Percentiles rank a stretch among this genome's conserved stretches.
Evolutionary conservation across 2,329 filamentous ascomycete genomes (phyloP).

Genomic region (Bipolaris zeicola): DNA sequence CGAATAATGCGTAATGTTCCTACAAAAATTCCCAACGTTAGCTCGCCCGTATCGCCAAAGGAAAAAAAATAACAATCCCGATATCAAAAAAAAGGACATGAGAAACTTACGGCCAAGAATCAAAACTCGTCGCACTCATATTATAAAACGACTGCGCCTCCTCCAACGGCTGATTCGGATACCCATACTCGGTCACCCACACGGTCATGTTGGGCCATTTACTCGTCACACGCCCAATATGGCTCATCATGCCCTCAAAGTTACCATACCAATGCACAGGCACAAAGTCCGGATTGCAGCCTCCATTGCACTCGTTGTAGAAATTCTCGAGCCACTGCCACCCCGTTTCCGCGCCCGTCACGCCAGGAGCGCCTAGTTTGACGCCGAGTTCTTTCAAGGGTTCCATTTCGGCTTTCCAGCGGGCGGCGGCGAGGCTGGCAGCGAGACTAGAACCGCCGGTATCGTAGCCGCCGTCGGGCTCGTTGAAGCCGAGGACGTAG

Average conservation of each 20-base stretch:
- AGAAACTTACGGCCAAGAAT: constrained; percentile 58
- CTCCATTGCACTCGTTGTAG: constrained; percentile 61
- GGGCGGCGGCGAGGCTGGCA: constrained; percentile 65
- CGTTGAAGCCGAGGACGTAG: constrained; percentile 78
- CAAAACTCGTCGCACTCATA: constrained; percentile 68
- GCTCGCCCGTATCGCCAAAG: neutral
- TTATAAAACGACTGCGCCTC: constrained; percentile 72
- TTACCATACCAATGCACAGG: constrained; percentile 65
- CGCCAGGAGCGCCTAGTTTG: constrained; percentile 72
- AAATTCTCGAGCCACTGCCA: constrained; percentile 72
- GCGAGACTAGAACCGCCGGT: constrained; percentile 68
- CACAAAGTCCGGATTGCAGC: constrained; percentile 57
- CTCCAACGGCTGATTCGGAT: constrained; percentile 59
- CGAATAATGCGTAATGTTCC: constrained; percentile 69
- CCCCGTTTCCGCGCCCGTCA: constrained; percentile 66
- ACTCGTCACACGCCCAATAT: constrained; percentile 65
- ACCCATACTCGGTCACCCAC: constrained; percentile 81
- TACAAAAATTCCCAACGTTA: constrained; percentile 10
- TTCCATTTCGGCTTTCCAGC: constrained; percentile 74
- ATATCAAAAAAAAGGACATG: neutral
- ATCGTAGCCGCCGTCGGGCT: constrained; percentile 66
- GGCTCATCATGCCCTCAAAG: constrained; percentile 70
- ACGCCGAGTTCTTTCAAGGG: constrained; percentile 68
- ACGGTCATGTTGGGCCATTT: constrained; percentile 60
- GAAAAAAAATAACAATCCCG: no score